phyloP scores from a whole-genome alignment of 1,284 basidiomycete genomes.

The Ustilago bromivora region DNA sequence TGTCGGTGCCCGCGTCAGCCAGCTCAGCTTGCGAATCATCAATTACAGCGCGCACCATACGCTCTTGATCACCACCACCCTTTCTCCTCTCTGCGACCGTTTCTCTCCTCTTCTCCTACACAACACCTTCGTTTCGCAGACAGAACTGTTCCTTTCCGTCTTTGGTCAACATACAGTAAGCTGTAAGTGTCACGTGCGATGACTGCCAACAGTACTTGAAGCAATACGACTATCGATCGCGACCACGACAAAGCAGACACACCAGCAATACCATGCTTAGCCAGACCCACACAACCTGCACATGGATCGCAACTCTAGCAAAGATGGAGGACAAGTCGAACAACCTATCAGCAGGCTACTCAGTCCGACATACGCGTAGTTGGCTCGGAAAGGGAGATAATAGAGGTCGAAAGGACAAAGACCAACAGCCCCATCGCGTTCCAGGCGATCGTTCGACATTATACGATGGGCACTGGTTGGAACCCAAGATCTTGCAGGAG shows the following conservation, averaged over 20 bases:
- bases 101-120: slow-evolving; percentile 23
- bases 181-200: slow-evolving; percentile 28
- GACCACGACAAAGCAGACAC: background rate
- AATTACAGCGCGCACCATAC: slow-evolving; percentile 10
- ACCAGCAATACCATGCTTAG: background rate
- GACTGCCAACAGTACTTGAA: background rate
- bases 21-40: slow-evolving; percentile 21
- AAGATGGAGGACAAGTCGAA: background rate
- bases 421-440: background rate
- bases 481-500: background rate
- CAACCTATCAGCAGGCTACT: background rate
- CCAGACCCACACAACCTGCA: background rate
- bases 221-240: background rate
- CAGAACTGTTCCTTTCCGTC: slow-evolving; percentile 7
- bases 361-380: background rate
- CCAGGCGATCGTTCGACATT: background rate
- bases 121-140: slow-evolving; percentile 30
- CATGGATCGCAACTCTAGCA: background rate
- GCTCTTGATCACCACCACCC: slow-evolving; percentile 22
- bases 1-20: background rate
- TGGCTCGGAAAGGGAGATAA: background rate
- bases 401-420: background rate
- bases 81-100: slow-evolving; percentile 15
- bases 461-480: too few relatives aligned
- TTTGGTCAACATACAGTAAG: slow-evolving; percentile 27